Percentiles rank a stretch among this genome's conserved stretches.
Evolutionary conservation across 805 yeast species (phyloP).

Genomic region (Yarrowia deformans): DNA sequence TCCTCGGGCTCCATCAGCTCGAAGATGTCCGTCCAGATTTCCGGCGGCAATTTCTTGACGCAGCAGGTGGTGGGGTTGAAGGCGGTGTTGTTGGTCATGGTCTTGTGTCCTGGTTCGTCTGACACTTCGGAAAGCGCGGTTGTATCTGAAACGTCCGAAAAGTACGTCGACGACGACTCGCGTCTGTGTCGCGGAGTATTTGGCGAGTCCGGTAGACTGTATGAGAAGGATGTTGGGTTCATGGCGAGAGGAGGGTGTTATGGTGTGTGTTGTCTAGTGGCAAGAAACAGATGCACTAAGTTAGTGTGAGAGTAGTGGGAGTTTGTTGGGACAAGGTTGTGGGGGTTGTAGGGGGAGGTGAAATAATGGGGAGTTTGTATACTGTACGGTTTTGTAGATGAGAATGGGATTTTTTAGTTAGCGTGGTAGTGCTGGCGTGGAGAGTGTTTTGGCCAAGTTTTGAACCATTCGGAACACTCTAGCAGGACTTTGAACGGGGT

Average conservation of each 20-base stretch:
- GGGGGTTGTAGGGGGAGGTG: background rate
- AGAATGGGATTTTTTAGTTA: too few relatives aligned
- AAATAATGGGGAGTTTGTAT: too few relatives aligned
- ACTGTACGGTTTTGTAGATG: too few relatives aligned
- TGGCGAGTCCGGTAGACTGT: constrained; percentile 9
- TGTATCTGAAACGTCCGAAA: constrained; percentile 18
- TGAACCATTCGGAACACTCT: too few relatives aligned
- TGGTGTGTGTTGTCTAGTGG: background rate
- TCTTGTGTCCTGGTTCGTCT: background rate
- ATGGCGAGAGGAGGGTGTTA: too few relatives aligned
- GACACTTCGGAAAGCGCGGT: constrained; percentile 14
- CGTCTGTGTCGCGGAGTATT: background rate
- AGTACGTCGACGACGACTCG: constrained; percentile 16
- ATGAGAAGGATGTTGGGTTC: constrained; percentile 25
- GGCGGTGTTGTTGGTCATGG: background rate
- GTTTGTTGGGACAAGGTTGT: background rate
- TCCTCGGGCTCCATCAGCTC: constrained; percentile 17
- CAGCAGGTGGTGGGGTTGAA: background rate
- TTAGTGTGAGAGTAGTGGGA: constrained; percentile 9
- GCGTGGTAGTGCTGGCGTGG: too few relatives aligned
- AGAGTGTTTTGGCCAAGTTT: too few relatives aligned
- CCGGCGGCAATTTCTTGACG: constrained; percentile 13
- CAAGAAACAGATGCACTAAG: background rate
- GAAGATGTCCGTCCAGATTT: constrained; percentile 23
- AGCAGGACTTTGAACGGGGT: too few relatives aligned